phyloP scores from a whole-genome alignment of 768 basidiomycete species.

The Mycena vitilis region DNA sequence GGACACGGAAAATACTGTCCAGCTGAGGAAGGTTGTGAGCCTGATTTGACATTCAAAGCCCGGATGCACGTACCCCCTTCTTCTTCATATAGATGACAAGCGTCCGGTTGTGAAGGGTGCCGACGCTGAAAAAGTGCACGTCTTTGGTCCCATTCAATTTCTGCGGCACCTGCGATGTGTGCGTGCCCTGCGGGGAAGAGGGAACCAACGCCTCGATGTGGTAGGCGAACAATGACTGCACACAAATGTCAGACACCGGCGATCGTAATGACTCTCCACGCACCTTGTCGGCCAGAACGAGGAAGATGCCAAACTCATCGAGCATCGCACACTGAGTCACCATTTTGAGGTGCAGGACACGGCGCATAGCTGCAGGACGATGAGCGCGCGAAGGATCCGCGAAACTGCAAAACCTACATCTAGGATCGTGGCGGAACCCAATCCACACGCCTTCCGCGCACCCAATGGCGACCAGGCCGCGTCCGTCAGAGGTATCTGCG shows the following conservation, averaged over 20 bases:
- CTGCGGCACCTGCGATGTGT: constrained; percentile 85
- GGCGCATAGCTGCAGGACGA: constrained; percentile 9
- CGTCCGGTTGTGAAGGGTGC: constrained; percentile 88
- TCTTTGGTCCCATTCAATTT: constrained; percentile 82
- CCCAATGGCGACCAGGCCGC: constrained; percentile 90
- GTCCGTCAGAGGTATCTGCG: constrained; percentile 85
- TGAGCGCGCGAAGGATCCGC: not conserved
- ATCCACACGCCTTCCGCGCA: constrained; percentile 70
- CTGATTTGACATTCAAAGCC: no score
- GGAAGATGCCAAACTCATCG: constrained; percentile 96
- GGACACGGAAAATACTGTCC: constrained; percentile 94
- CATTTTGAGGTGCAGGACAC: constrained; percentile 17
- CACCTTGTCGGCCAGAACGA: constrained; percentile 94
- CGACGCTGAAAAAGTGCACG: constrained; percentile 96
- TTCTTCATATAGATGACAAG: constrained; percentile 98
- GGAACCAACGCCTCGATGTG: constrained; percentile 97
- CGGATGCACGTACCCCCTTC: constrained; percentile 68
- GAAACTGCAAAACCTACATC: constrained; percentile 62
- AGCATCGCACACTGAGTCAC: constrained; percentile 89
- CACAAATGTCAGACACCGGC: not conserved
- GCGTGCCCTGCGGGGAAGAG: constrained; percentile 75
- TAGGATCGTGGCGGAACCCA: constrained; percentile 71
- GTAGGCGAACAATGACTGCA: constrained; percentile 88
- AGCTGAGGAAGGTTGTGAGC: constrained; percentile 51
- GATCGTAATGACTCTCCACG: not conserved